Evolutionary conservation across 495 filamentous ascomycete genomes (phyloP).

Genomic region (Aspergillus saccharolyticus): DNA sequence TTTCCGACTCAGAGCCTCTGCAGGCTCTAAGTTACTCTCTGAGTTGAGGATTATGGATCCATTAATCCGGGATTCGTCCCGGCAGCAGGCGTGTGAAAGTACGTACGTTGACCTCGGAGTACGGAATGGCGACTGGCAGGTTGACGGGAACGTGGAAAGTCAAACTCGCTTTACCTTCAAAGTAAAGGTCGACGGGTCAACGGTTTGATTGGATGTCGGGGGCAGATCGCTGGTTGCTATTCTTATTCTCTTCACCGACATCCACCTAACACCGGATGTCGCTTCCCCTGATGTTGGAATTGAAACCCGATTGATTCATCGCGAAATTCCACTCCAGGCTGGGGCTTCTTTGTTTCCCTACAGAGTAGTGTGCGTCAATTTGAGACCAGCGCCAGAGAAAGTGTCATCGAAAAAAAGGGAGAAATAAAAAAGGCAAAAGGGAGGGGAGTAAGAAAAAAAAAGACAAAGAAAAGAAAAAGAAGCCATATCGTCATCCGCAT

Average conservation of each 20-base stretch:
- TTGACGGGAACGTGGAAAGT: slow-evolving; percentile 7
- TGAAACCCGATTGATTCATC: neutral
- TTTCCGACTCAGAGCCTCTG: too few relatives aligned
- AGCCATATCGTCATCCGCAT: neutral
- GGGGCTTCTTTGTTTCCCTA: too few relatives aligned
- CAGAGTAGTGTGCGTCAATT: too few relatives aligned
- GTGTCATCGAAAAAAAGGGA: neutral
- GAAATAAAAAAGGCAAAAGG: neutral
- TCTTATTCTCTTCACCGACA: slow-evolving; percentile 14
- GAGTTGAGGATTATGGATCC: neutral
- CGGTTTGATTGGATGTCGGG: slow-evolving; percentile 5
- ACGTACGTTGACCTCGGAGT: neutral
- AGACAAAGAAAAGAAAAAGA: neutral
- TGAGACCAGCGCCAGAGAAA: too few relatives aligned
- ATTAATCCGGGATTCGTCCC: neutral
- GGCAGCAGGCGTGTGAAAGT: too few relatives aligned
- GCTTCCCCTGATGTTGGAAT: neutral
- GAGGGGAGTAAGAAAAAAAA: too few relatives aligned
- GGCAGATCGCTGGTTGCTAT: slow-evolving; percentile 3
- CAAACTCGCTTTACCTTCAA: slow-evolving; percentile 4
- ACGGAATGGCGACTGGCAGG: neutral
- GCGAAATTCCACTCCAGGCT: neutral
- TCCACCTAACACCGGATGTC: neutral
- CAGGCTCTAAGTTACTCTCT: too few relatives aligned
- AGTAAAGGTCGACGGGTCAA: neutral